Conservation (phyloP, 305 asterid genomes). For the Ilex paraguariensis region DNA sequence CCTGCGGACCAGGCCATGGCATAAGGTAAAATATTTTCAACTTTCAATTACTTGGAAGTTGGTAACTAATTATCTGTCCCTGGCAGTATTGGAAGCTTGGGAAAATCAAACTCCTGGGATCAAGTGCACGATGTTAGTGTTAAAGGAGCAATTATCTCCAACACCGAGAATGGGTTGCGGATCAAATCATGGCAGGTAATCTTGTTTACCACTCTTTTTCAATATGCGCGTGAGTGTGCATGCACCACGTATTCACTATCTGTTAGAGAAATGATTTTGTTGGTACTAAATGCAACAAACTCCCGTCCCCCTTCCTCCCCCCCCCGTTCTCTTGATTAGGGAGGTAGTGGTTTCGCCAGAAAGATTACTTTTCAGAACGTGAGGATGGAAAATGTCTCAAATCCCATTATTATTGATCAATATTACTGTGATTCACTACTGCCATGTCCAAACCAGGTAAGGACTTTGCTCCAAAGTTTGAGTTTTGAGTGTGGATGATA, state of each 20-base stretch:
- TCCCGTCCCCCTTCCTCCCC: neutral
- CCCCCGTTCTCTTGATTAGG: conserved; percentile 29
- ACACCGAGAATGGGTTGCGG: conserved; percentile 63
- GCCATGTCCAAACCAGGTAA: conserved; percentile 72
- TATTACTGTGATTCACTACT: conserved; percentile 67
- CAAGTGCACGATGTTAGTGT: conserved; percentile 50
- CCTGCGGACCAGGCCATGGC: conserved; percentile 76
- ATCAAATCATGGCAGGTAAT: conserved; percentile 85
- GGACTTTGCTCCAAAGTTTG: neutral
- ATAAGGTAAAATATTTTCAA: conserved; percentile 48
- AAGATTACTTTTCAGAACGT: conserved; percentile 57
- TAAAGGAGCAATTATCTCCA: conserved; percentile 36
- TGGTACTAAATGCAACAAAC: neutral
- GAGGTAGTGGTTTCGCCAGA: conserved; percentile 75
- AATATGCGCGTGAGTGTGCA: neutral
- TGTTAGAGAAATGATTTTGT: neutral
- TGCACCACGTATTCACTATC: neutral
- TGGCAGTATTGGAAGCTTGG: conserved; percentile 77
- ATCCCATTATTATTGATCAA: conserved; percentile 79
- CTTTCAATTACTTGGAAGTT: neutral
- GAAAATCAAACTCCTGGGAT: conserved; percentile 41
- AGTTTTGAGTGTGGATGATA: neutral
- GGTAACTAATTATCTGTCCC: conserved; percentile 4
- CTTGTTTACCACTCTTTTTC: conserved; percentile 1
- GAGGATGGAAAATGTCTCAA: conserved; percentile 68